Conservation (phyloP, 208 protist genomes). For the Acanthamoeba castellanii region DNA sequence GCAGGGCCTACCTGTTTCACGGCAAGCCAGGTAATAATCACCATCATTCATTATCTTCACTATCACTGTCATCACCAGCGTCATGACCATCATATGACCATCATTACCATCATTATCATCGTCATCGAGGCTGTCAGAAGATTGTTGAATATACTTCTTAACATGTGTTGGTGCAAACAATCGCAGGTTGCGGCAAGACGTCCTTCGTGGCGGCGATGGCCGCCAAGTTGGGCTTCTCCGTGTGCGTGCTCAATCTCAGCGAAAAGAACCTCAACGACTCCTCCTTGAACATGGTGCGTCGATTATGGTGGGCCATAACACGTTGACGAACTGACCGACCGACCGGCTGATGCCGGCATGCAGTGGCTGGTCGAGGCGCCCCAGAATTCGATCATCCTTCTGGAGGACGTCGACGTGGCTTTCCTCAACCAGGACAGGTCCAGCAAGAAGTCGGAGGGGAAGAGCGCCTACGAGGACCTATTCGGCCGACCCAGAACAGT, state of each 20-base stretch:
- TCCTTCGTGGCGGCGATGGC: conserved; percentile 95
- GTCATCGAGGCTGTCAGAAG: background rate
- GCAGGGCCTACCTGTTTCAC: conserved; percentile 96
- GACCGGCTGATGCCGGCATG: background rate
- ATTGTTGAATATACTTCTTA: background rate
- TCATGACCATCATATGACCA: background rate
- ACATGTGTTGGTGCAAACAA: background rate
- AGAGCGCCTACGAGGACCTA: conserved; percentile 6
- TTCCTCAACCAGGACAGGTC: conserved; percentile 62
- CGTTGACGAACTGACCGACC: background rate
- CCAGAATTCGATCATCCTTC: conserved; percentile 59
- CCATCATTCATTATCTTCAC: background rate
- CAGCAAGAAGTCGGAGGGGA: background rate
- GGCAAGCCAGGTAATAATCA: conserved; percentile 92
- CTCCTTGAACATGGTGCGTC: conserved; percentile 48
- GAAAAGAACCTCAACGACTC: conserved; percentile 67
- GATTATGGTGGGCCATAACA: no score
- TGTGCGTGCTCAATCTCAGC: conserved; percentile 92
- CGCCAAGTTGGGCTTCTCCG: conserved; percentile 93
- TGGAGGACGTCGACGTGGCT: conserved; percentile 69
- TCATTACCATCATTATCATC: background rate
- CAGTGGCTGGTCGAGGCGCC: conserved; percentile 70
- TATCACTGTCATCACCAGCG: background rate
- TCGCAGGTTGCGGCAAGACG: conserved; percentile 96
- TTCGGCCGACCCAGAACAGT: conserved; percentile 30